Evolutionary conservation across 331 rosid genomes (phyloP), one percentile per base, ranked within the genome.

Genomic region (Quercus tomentella): DNA sequence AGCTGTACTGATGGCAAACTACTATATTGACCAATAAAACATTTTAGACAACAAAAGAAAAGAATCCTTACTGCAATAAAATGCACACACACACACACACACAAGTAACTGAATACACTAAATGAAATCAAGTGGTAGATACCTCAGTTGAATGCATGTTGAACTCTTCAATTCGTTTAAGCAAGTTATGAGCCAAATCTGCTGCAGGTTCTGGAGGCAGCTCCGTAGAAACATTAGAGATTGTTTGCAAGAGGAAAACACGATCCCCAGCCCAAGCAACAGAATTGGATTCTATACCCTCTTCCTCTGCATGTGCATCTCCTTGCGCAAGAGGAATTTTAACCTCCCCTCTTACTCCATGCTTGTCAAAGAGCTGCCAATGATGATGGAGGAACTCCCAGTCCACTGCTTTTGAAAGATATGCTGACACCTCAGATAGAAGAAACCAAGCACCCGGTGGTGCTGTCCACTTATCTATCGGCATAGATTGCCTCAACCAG

Each of bases 371-470:
- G 77, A 92, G 92, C 87, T 90, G 83, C 97, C 98, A 95, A 75
- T 95, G 97, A 88, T 95, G 98, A 83, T 84, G 81, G 83, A 95
- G 98, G 79, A 95, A 95, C 76, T 92, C 89, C 98, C 97, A 95
- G 75, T 91, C 90, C 73, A 95, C 93, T 72, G 86, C 84, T 89
- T 91, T 90, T 78, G 92, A 79, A 85, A 95, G 96, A 82, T 80
- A 95, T 41, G 86, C 81, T 14, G 98, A 95, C 69, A 92, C 92
- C 91, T 95, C 97, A 28, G 98, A 92, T 56, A 95, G 77, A 70
- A 95, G 97, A 88, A 95, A 89, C 98, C 98, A 92, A 73, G 97
- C 93, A 79, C 98, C 98, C 1, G 88, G 87, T 11, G 97, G 98
- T 62, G 98, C 97, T 45, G 91, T 92, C 98, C 98, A 95, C 81